phyloP scores from a whole-genome alignment of 176 grass and related monocot species.

The Oryza meridionalis region DNA sequence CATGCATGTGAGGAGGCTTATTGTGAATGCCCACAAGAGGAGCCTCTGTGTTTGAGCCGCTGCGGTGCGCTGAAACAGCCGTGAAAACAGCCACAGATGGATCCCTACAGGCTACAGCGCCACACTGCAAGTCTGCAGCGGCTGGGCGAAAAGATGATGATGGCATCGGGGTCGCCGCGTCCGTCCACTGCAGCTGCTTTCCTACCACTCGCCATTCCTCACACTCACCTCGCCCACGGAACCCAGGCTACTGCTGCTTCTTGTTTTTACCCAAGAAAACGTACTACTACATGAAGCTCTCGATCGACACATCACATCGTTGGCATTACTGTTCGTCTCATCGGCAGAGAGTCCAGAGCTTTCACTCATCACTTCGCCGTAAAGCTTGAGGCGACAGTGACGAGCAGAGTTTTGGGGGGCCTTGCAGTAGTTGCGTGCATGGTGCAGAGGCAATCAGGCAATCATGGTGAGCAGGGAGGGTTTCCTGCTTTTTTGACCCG shows the following conservation, averaged over 20 bases:
- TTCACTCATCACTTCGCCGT: neutral
- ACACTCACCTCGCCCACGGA: neutral
- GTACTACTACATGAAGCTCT: neutral
- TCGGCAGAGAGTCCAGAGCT: neutral
- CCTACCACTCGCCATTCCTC: no score
- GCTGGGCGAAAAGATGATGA: neutral
- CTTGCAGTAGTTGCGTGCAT: no score
- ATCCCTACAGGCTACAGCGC: neutral
- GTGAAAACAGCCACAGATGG: neutral
- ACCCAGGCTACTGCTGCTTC: neutral
- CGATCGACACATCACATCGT: neutral
- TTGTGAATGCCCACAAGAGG: no score
- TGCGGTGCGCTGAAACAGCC: neutral
- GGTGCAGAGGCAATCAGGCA: no score
- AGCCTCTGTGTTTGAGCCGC: neutral
- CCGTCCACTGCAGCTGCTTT: no score
- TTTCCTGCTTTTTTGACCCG: neutral
- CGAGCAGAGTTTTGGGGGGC: neutral
- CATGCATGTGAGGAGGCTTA: no score
- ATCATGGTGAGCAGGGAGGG: neutral
- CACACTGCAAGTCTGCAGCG: neutral
- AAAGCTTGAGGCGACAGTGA: neutral
- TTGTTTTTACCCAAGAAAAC: neutral
- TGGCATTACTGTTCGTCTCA: neutral
- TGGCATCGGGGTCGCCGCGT: no score